Evolutionary conservation across 2,329 filamentous ascomycete genomes (phyloP).

Genomic region (Uncinocarpus reesii): DNA sequence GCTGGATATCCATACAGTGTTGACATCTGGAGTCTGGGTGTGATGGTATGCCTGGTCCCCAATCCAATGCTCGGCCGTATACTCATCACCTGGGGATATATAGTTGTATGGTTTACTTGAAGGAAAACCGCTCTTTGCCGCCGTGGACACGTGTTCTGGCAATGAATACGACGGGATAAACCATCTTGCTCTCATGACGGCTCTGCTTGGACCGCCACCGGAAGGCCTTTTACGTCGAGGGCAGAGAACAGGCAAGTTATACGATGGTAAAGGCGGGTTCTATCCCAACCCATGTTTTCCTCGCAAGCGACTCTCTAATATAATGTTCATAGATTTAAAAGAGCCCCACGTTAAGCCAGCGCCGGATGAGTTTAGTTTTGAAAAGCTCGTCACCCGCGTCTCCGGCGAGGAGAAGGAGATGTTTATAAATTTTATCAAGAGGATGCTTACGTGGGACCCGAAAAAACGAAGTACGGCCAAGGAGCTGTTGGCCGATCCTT

Average conservation of each 20-base stretch:
- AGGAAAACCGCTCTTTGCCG: constrained; percentile 23
- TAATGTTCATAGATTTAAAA: constrained; percentile 7
- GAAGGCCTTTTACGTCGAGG: constrained; percentile 12
- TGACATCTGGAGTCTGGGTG: constrained; percentile 32
- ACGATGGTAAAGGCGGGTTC: constrained; percentile 14
- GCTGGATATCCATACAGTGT: constrained; percentile 29
- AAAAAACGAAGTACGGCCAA: constrained; percentile 26
- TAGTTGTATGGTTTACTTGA: constrained; percentile 28
- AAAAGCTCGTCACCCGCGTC: constrained; percentile 16
- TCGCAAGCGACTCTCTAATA: neutral
- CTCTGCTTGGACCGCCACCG: constrained; percentile 14
- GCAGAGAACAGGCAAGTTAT: constrained; percentile 17
- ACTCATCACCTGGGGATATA: too few relatives aligned
- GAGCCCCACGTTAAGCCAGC: neutral
- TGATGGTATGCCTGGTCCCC: constrained; percentile 22
- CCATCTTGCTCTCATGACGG: constrained; percentile 17
- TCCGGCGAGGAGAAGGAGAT: constrained; percentile 24
- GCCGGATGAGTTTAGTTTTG: constrained; percentile 2
- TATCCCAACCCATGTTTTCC: neutral
- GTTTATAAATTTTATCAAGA: constrained; percentile 25
- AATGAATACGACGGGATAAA: constrained; percentile 19
- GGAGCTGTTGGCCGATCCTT: constrained; percentile 26
- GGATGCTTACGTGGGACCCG: constrained; percentile 28
- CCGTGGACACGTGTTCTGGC: constrained; percentile 17
- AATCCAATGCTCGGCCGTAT: too few relatives aligned